Evolutionary conservation across 148 eudicot species (phyloP), one percentile per base, ranked within the genome.

Genomic region (Chenopodium berlandieri): DNA sequence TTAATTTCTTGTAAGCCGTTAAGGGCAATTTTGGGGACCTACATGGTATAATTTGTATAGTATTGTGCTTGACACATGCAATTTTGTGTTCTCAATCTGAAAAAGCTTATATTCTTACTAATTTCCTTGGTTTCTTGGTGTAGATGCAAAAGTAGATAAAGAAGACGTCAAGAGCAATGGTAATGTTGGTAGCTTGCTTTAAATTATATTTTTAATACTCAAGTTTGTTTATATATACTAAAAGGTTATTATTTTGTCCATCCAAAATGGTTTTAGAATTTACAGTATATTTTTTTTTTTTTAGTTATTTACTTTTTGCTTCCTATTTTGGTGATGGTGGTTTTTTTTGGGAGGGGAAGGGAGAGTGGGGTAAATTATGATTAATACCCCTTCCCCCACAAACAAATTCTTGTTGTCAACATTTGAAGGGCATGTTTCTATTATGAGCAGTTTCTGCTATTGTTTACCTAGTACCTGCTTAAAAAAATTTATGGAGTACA

Each of bases 141-240:
- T 91, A 96, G 99, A 96, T 83, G 88, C 85, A 73, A 92, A 92
- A 86, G 90, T 85, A 87, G 99, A 96, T 79, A 92, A 96, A 86
- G 99, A 96, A 80, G 98, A 96, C n/a, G 75, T 83, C 37, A 92
- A 91, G 88, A 88, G 46, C 84, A 92, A 82, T 78, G 97, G 99
- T 94, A 89, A 78, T 80, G 47, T 63, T 73, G 73, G 80, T 44
- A 63, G 69, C 52, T 14, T 63, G 65, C 34, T 47, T 19, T 58
- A 23, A 66, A 79, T 23, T 65, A 67, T 81, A 44, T 50, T 13
- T 22, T 81, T 75, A 71, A 67, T 75, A 75, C n/a, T 75, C 47
- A 48, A 73, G 12, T 47, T 74, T 46, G 32, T 80, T 52, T 58
- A 27, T 74, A 19, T 73, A 23, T 16, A 63, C 8, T 22, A 30